These are phyloP conservation scores for Orobanche coerulescens DNA, from an alignment of 257 asterid species.

Conservation along the genomic window DNA sequence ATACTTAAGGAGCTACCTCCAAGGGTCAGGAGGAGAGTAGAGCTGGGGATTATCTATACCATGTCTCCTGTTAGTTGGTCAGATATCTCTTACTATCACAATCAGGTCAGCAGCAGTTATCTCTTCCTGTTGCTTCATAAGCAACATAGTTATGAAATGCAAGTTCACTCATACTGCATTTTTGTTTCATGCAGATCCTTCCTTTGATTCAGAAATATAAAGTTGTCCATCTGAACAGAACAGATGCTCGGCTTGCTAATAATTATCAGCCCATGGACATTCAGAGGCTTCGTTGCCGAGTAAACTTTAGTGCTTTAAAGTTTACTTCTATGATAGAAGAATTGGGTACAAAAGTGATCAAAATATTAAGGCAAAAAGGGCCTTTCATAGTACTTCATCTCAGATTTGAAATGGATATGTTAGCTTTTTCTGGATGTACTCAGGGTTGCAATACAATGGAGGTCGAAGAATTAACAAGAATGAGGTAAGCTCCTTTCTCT, in stretches of 20 bases:
- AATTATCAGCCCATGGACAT: slow-evolving; percentile 78
- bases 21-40: slow-evolving; percentile 77
- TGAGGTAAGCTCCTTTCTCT: slow-evolving; percentile 49
- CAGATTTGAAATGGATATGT: slow-evolving; percentile 98
- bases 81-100: slow-evolving; percentile 75
- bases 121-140: slow-evolving; percentile 3
- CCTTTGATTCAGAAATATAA: slow-evolving; percentile 82
- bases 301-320: slow-evolving; percentile 65
- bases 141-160: slow-evolving; percentile 3
- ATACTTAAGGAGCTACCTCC: slow-evolving; percentile 88
- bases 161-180: slow-evolving; percentile 1
- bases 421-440: slow-evolving; percentile 95
- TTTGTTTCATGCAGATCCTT: slow-evolving; percentile 55
- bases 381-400: slow-evolving; percentile 93
- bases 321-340: slow-evolving; percentile 94
- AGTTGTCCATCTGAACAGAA: slow-evolving; percentile 87
- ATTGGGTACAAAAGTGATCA: slow-evolving; percentile 78
- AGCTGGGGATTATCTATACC: slow-evolving; percentile 56
- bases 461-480: slow-evolving; percentile 79
- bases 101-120: slow-evolving; percentile 44
- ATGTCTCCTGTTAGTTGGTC: slow-evolving; percentile 99
- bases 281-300: slow-evolving; percentile 93
- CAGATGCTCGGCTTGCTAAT: slow-evolving; percentile 91
- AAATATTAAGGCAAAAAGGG: slow-evolving; percentile 71
- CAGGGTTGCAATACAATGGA: slow-evolving; percentile 83